Evolutionary conservation across 2,329 filamentous ascomycete species (phyloP), one percentile per base, ranked within the genome.

Genomic region (Geosmithia flava): DNA sequence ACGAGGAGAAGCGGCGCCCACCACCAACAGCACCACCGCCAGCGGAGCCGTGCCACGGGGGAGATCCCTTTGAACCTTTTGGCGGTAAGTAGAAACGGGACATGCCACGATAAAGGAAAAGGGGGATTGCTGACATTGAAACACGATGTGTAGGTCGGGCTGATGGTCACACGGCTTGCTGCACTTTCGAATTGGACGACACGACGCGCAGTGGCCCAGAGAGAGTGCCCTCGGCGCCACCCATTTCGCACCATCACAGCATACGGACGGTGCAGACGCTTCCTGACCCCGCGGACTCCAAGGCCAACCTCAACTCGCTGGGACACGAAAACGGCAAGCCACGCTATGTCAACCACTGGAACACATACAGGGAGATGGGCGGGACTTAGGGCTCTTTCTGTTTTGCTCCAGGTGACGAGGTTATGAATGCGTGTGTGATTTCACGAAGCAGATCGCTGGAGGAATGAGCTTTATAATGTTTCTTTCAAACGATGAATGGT

Each of bases 41-140:
- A n/a, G n/a, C 56, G 1, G 53, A 55, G 7, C 58, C 50, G 16
- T 56, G 56, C 39, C 54, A 33, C 23, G 40, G 30, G n/a, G 52
- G 51, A 42, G 67, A 70, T 47, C 62, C 68, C 2, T 70, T 72
- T 55, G 67, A 65, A 2, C 62, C 66, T 11, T 71, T 71, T 58
- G 68, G 69, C 61, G 69, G 70, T 71, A 55, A 56, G 60, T 51
- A 39, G 47, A 7, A 8, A 8, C 4, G 23, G 43, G 7, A 16
- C 7, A 3, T 11, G 27, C 47, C 16, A n/a, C 27, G 27, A 20
- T 44, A 47, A 13, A 3, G 33, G 33, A 37, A 37, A 11, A 37
- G 3, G 33, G 33, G 13, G 33, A 11, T 37, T 37, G 15, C 33
- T 37, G 33, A 37, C 13, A 27, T 27, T 27, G 23, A 11, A 37